Base-by-base conservation (phyloP, 257 asterid genomes). In the Solanum verrucosum region DNA sequence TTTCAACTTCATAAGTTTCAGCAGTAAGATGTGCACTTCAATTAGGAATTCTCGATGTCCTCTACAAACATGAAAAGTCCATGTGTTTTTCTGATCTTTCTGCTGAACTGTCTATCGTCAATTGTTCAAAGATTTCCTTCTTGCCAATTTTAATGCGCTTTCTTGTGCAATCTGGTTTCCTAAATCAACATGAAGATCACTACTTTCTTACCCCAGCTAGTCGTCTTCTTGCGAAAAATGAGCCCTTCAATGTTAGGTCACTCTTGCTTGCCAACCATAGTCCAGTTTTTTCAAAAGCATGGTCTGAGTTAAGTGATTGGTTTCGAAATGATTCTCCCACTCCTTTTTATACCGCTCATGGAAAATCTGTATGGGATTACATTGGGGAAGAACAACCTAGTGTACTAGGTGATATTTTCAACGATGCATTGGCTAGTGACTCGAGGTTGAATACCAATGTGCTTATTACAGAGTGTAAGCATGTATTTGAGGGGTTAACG, bases 11-110 rank as follows among this genome's bases (percentile, higher is more conserved):
- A 1, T 79, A 10, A 85, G 40, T 27, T 70, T 75, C 35, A 29
- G 35, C 88, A 7, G 84, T 89, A 9, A 84, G 33, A 84, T 89
- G 91, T 49, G 89, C 87, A 52, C 3, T 89, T 25, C 25, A 87
- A 59, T 25, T 89, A 11, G 89, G 35, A n/a, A 83, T 87, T 18
- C 73, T 13, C 6, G 87, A 89, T 25, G 34, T 60, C 27, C 87
- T 89, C 63, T 84, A 86, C 78, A 68, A 78, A 27, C 79, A 89
- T 34, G 87, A 79, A 56, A 89, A 86, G 37, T 89, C 89, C 12
- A 89, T 86, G 87, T 7, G 87, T 0, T 87, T 89, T 25, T 27
- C 87, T n/a, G 40, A 81, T 5, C 52, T 68, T 33, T 14, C 60
- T 78, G 21, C 23, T 25, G 89, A 68, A 46, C 49, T 89, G 6